Base-by-base conservation (phyloP, 1,139 yeast species). In the Zygosaccharomyces sapae region DNA sequence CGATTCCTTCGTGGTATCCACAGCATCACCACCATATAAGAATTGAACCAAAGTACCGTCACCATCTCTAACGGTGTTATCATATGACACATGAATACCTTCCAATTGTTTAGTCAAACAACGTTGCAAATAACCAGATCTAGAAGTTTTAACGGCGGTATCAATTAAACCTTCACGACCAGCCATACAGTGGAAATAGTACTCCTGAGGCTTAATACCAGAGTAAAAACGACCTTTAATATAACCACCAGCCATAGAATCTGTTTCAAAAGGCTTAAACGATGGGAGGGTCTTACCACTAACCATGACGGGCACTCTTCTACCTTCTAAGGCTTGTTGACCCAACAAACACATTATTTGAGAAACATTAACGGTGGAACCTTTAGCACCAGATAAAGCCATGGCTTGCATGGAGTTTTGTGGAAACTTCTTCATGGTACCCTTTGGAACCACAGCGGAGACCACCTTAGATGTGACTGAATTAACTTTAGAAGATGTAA, bases 151-250 rank as follows among this genome's bases (percentile, higher is more conserved):
- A 57, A 94, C 98, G 47, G 99, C 98, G 50, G 99, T 94, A 77
- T 94, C 99, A 73, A 94, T 94, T 66, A 94, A 80, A 72, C 99
- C 99, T 77, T 94, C 99, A 76, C 99, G 85, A 70, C 99, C 99
- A 50, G 99, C 99, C 99, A 94, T 94, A 77, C 98, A 92, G 74
- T 94, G 99, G 92, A 94, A 94, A 66, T 90, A 94, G 70, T 94
- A 94, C 69, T 94, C 99, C 72, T 94, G 99, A n/a, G 98, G 98
- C 68, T 88, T 82, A 58, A 94, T 86, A 70, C 98, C 98, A 34
- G 97, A 88, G 70, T 89, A 92, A 81, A 94, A 94, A 63, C 99
- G 86, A 55, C 95, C 95, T 66, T 92, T 87, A 66, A 94, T 88
- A 67, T 89, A 94, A 48, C 99, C 99, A 76, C 99, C 98, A 30